Evolutionary conservation across 1,284 basidiomycete species (phyloP), one percentile per base, ranked within the genome.

Genomic region (Meira nashicola): DNA sequence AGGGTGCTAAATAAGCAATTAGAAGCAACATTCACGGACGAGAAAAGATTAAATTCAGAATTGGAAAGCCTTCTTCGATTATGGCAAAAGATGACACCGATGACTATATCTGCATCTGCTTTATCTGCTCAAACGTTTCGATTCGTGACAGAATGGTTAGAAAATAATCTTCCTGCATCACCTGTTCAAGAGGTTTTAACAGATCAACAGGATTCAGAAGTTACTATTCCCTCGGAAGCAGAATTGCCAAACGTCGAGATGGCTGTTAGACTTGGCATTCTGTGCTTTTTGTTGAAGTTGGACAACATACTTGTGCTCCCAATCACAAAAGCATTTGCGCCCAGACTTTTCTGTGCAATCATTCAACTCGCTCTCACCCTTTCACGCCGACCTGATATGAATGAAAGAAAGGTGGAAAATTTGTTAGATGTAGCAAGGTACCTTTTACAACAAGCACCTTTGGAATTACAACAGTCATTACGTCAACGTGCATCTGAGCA

Each of bases 261-360:
- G 17, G 46, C 17, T 8, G 21, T 15, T 2, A 2, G 23, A 48
- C 21, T 48, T n/a, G n/a, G 17, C 21, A 17, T 48, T 12, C 14
- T 48, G 12, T 48, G 46, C 21, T 48, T n/a, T 17, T 17, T 48
- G n/a, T 9, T 48, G 23, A n/a, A 23, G 5, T 48, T 48, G 17
- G 46, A 48, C 23, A 48, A 48, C 28, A 33, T 33, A 8, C 46
- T 48, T 12, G 8, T n/a, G 46, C 17, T 12, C 25, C 14, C 46
- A 23, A 14, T 12, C 17, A 48, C 46, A 21, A 48, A 25, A n/a
- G 15, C 41, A 37, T 39, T 38, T 19, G 40, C 59, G 10, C 57
- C 50, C 5, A 49, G 38, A 11, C 9, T 55, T 2, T n/a, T 58
- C 19, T 33, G n/a, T 37, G 23, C 53, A 10, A n/a, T 54, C 9